Evolutionary conservation across 2,329 filamentous ascomycete genomes (phyloP).

Genomic region (Trichoderma oligosporum): DNA sequence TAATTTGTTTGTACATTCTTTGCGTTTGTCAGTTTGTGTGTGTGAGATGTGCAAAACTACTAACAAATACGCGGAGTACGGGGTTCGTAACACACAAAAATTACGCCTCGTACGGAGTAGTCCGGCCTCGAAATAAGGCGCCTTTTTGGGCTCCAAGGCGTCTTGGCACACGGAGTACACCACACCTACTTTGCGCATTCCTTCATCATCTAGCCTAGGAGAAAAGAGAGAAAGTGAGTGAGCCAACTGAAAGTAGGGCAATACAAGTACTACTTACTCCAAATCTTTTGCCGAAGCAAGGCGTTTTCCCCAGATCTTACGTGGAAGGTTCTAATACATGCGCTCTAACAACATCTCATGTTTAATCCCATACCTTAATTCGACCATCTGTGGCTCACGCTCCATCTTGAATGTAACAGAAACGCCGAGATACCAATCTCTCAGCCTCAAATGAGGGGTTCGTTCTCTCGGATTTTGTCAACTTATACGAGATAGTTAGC

Average conservation of each 20-base stretch:
- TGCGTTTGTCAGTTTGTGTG: neutral
- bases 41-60: neutral
- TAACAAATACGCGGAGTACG: too few species aligned
- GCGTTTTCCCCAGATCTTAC: slow-evolving; percentile 5
- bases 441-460: neutral
- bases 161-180: too few species aligned
- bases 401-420: neutral
- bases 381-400: neutral
- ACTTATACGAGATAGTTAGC: neutral
- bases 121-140: slow-evolving; percentile 4
- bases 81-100: neutral
- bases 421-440: neutral
- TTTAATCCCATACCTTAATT: neutral
- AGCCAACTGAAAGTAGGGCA: too few species aligned
- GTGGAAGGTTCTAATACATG: slow-evolving; percentile 7
- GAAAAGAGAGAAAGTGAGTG: too few species aligned
- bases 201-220: too few species aligned
- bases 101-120: neutral
- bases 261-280: too few species aligned
- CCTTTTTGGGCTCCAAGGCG: slow-evolving; percentile 1
- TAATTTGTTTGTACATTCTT: neutral
- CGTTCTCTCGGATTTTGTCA: neutral
- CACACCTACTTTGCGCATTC: too few species aligned
- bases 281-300: neutral
- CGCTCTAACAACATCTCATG: neutral